phyloP scores from a whole-genome alignment of 2,329 filamentous ascomycete species.

The Botrytis paeoniae region DNA sequence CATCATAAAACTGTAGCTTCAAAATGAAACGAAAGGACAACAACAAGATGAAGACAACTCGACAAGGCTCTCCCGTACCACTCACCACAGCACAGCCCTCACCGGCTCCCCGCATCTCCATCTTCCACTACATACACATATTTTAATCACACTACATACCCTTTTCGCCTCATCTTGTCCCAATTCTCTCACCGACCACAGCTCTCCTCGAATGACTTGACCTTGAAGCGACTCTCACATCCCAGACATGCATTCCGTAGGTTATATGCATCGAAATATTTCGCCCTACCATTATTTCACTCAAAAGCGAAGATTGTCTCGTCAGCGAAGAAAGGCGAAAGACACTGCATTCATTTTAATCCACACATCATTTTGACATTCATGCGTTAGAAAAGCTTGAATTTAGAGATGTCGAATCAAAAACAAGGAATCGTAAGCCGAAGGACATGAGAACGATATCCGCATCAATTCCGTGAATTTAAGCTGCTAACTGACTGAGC shows the following conservation, averaged over 20 bases:
- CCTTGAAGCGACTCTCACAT: not conserved
- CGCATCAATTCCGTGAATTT: not conserved
- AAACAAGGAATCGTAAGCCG: not conserved
- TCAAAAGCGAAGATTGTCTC: not conserved
- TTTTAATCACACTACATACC: not conserved
- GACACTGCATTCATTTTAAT: fast-evolving
- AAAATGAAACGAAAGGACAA: not conserved
- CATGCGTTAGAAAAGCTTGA: not conserved
- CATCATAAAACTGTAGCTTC: not conserved
- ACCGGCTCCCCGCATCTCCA: not conserved
- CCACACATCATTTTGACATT: not conserved
- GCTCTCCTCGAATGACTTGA: not conserved
- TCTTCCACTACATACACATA: not conserved
- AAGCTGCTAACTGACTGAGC: too few relatives aligned
- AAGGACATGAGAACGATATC: not conserved
- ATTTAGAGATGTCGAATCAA: not conserved
- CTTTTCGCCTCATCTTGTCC: not conserved
- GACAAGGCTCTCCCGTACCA: not conserved
- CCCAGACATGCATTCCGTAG: not conserved
- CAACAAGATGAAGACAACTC: not conserved
- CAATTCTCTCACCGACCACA: not conserved
- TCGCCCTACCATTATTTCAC: not conserved
- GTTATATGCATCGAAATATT: not conserved
- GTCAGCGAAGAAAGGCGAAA: not conserved
- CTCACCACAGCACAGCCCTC: not conserved